A percentile compares a stretch with the other conserved stretches of the same genome.
phyloP scores from a whole-genome alignment of 2,329 filamentous ascomycete species.

The Diaporthe vexans region DNA sequence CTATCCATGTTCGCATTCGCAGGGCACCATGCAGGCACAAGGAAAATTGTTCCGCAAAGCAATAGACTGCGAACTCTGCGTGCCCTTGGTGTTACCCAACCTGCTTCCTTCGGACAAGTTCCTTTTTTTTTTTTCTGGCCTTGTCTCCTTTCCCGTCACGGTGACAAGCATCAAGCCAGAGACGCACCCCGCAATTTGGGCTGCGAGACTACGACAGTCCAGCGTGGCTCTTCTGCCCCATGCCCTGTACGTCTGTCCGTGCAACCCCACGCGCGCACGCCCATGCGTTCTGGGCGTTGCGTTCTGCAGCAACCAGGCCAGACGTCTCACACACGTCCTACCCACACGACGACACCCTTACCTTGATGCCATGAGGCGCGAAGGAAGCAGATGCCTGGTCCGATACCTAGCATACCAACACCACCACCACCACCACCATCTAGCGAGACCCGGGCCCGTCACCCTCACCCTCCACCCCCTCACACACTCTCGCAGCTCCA shows the following conservation, averaged over 20 bases:
- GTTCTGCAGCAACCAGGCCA: slow-evolving; percentile 14
- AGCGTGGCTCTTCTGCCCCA: background rate
- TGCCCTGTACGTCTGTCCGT: background rate
- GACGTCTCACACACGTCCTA: background rate
- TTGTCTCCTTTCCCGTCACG: background rate
- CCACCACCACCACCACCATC: background rate
- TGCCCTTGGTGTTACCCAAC: slow-evolving; percentile 16
- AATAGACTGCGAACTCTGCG: slow-evolving; percentile 27
- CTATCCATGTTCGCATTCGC: too few species aligned
- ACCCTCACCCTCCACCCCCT: background rate
- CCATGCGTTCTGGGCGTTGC: background rate
- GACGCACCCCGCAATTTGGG: slow-evolving; percentile 40
- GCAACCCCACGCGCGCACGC: slow-evolving; percentile 22
- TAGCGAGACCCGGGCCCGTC: background rate
- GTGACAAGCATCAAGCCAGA: slow-evolving; percentile 29
- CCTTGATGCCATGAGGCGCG: slow-evolving; percentile 5
- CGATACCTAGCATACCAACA: background rate
- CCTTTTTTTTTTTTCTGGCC: background rate
- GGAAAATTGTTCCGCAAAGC: slow-evolving; percentile 14
- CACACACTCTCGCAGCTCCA: background rate
- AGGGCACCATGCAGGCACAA: slow-evolving; percentile 8
- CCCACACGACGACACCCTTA: background rate
- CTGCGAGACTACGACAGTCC: slow-evolving; percentile 6
- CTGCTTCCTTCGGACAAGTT: background rate
- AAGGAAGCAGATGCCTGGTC: slow-evolving; percentile 6